Percentiles rank a stretch among this genome's conserved stretches.
Evolutionary conservation across 257 asterid genomes (phyloP).

Genomic region (Solanum ahanhuiri): DNA sequence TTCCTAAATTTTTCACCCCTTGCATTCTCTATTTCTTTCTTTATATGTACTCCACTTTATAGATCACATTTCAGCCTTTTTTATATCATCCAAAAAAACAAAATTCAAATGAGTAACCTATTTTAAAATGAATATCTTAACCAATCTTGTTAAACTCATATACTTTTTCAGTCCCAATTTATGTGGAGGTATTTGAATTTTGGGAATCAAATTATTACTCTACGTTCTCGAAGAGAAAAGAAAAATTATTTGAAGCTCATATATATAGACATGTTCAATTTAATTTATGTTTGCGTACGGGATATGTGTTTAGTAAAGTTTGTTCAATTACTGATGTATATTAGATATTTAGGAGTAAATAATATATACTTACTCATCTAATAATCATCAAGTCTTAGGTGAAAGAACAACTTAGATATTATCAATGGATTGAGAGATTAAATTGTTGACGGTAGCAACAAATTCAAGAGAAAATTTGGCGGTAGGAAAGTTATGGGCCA

Average conservation of each 20-base stretch:
- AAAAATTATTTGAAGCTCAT: background rate
- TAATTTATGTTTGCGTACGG: background rate
- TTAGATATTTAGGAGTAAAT: background rate
- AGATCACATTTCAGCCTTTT: background rate
- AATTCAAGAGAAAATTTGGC: constrained; percentile 18
- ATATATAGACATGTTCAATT: background rate
- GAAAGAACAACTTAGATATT: constrained; percentile 23
- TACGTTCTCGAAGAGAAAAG: background rate
- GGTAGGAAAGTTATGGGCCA: constrained; percentile 16
- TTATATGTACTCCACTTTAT: background rate
- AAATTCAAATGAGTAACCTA: background rate
- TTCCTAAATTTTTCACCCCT: background rate
- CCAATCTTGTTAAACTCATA: background rate
- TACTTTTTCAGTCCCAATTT: too few relatives aligned
- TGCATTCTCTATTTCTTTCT: background rate
- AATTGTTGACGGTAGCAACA: constrained; percentile 5
- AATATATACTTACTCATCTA: background rate
- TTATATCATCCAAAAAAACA: too few relatives aligned
- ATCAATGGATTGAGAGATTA: constrained; percentile 19
- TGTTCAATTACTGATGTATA: background rate
- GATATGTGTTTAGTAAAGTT: background rate
- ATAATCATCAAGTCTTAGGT: background rate
- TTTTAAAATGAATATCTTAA: background rate
- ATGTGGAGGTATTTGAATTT: background rate
- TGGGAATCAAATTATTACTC: background rate